Evolutionary conservation across 768 basidiomycete species (phyloP), one percentile per base, ranked within the genome.

Genomic region (Lactifluus echinatus): DNA sequence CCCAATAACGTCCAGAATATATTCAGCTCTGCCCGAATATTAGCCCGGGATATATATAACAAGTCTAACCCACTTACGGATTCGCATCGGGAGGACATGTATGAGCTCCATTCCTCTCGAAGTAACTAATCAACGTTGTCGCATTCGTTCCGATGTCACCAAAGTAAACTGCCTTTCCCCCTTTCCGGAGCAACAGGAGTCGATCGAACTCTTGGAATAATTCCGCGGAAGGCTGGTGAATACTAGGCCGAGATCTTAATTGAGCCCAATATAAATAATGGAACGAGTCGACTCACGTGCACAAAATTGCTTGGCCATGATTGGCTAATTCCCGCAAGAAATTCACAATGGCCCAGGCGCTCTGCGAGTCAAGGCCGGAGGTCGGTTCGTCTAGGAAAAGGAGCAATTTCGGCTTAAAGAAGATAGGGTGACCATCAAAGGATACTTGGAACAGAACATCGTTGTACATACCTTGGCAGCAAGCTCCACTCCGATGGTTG

Each of bases 311-410:
- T 66, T 92, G 91, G 1, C 92, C 92, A 59, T 79, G 81, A 57
- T 87, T 79, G 8, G 90, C 89, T 29, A 93, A 80, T 45, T 82
- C 78, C 10, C 84, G 76, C 43, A 93, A 73, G 73, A 93, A 89
- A 2, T 75, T 71, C 52, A 90, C 73, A 60, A 92, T 89, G 4
- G 84, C 84, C 88, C 89, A 89, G 2, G 90, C 89, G 53, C 84
- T 87, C 69, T 91, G 89, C 2, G 89, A 90, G 67, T 92, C 89
- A 15, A 93, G 75, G 33, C 91, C 90, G 24, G 88, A 72, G 0
- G 92, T 94, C 0, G 93, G 93, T 68, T 94, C 91, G 66, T 93
- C 92, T 34, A 92, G 71, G 75, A 94, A 93, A 17, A 94, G 76
- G 0, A 95, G 74, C 0, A 93, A 73, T 67, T 81, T 81, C 1